Evolutionary conservation across 768 basidiomycete species (phyloP).

Genomic region (Tricholoma terreum): DNA sequence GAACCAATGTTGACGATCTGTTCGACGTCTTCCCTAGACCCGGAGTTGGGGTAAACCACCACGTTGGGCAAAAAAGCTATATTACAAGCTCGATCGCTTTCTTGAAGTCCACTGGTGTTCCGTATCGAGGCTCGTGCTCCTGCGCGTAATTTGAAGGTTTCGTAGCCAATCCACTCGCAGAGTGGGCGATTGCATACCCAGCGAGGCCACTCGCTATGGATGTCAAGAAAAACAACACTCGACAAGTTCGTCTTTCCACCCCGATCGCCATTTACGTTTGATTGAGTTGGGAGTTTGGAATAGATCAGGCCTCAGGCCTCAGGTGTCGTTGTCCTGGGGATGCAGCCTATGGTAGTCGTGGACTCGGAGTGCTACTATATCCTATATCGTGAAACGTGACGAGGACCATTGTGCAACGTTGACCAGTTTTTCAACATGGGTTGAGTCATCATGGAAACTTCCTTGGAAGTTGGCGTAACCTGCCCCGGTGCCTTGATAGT

Average conservation of each 20-base stretch:
- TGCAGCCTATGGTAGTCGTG: background rate
- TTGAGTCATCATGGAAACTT: no score
- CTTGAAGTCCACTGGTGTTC: slow-evolving; percentile 50
- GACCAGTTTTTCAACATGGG: no score
- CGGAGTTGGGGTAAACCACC: slow-evolving; percentile 63
- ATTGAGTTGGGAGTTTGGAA: no score
- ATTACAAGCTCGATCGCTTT: slow-evolving; percentile 41
- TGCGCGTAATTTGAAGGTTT: background rate
- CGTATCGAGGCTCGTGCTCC: slow-evolving; percentile 41
- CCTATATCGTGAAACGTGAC: background rate
- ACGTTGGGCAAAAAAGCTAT: slow-evolving; percentile 43
- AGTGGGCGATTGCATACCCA: background rate
- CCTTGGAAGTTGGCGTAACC: no score
- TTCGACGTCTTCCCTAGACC: slow-evolving; percentile 77
- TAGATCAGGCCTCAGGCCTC: background rate
- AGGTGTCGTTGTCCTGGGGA: background rate
- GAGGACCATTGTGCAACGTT: background rate
- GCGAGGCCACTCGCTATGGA: background rate
- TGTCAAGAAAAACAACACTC: background rate
- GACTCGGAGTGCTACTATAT: background rate
- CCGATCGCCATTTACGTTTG: background rate
- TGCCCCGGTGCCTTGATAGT: no score
- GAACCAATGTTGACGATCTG: slow-evolving; percentile 72
- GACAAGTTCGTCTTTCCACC: background rate
- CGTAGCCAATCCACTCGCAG: background rate